Conservation (phyloP, 1,284 basidiomycete species). For the Apiotrichum akiyoshidainum region DNA sequence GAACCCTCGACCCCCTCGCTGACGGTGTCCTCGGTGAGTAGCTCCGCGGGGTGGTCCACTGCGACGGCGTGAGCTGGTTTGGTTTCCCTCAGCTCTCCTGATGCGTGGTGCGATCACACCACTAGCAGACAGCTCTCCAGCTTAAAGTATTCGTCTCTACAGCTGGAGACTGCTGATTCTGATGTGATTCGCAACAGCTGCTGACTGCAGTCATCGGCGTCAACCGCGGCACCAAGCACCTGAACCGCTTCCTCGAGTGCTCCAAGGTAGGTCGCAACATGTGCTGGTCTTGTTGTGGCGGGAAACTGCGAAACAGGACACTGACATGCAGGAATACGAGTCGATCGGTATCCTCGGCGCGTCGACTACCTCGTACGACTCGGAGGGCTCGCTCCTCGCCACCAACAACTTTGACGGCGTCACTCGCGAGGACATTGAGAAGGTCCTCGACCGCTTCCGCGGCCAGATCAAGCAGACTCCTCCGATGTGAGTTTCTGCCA, state of each 20-base stretch:
- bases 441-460: conserved; percentile 69
- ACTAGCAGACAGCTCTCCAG: too few species aligned
- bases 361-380: conserved; percentile 93
- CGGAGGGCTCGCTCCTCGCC: conserved; percentile 72
- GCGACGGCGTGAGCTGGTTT: too few species aligned
- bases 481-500: conserved; percentile 67
- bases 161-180: too few species aligned
- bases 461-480: conserved; percentile 87
- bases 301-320: too few species aligned
- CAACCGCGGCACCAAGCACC: conserved; percentile 83
- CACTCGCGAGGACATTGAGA: conserved; percentile 70
- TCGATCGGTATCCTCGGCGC: conserved; percentile 89
- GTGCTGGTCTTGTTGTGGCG: too few species aligned
- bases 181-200: background rate
- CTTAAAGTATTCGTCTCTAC: too few species aligned
- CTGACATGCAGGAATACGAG: conserved; percentile 70
- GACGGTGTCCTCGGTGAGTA: conserved; percentile 67
- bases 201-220: conserved; percentile 73
- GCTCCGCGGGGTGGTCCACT: conserved; percentile 16
- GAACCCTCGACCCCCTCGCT: conserved; percentile 90
- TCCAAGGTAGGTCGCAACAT: conserved; percentile 64
- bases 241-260: conserved; percentile 81
- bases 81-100: too few species aligned
- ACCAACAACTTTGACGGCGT: conserved; percentile 79
- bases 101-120: too few species aligned